phyloP scores from a whole-genome alignment of 2,329 filamentous ascomycete species.

The Botrytis porri region DNA sequence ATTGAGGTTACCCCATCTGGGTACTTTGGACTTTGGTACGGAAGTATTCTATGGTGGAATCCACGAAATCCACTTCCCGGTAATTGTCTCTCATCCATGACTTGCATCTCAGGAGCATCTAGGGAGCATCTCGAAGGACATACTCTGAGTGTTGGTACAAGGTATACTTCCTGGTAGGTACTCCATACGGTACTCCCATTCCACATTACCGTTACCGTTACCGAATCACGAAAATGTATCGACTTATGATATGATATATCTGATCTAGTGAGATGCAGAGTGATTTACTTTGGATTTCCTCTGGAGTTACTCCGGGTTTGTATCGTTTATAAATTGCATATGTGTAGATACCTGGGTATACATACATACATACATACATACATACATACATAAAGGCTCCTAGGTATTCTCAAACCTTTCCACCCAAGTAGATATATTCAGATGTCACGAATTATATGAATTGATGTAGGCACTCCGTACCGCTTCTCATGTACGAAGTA shows the following conservation, averaged over 20 bases:
- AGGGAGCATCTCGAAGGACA: background rate
- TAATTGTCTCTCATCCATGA: conserved; percentile 12
- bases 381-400: too few relatives aligned
- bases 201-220: background rate
- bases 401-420: background rate
- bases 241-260: background rate
- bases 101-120: conserved; percentile 4
- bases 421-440: background rate
- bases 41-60: background rate
- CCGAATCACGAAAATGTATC: background rate
- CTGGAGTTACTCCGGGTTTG: too few relatives aligned
- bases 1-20: background rate
- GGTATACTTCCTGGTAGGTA: background rate
- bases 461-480: background rate
- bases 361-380: too few relatives aligned
- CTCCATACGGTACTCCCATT: background rate
- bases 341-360: too few relatives aligned
- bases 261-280: background rate
- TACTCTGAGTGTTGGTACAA: background rate
- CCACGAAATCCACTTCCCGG: background rate
- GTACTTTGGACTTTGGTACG: background rate
- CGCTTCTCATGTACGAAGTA: background rate
- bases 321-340: too few relatives aligned
- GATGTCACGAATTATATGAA: background rate
- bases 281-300: background rate